phyloP scores from a whole-genome alignment of 768 basidiomycete species.

The Porpolomopsis calyptriformis region DNA sequence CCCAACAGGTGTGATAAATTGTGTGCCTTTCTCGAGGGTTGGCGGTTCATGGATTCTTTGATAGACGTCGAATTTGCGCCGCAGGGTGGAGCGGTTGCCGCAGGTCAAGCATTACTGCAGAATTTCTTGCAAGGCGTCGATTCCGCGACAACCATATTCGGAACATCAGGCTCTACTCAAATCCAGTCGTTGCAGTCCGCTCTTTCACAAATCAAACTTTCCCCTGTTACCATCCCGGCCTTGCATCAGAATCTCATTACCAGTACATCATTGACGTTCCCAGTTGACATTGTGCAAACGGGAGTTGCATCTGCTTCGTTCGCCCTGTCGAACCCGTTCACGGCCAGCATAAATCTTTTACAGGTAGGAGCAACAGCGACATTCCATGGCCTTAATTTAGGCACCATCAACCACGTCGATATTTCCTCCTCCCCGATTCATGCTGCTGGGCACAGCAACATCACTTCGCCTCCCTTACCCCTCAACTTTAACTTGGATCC shows the following conservation, averaged over 20 bases:
- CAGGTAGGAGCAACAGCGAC: constrained; percentile 42
- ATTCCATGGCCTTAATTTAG: constrained; percentile 45
- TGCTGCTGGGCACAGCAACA: constrained; percentile 45
- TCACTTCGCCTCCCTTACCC: constrained; percentile 47
- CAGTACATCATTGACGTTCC: constrained; percentile 47
- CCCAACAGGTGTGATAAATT: constrained; percentile 33
- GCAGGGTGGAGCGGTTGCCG: constrained; percentile 39
- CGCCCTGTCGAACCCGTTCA: constrained; percentile 57
- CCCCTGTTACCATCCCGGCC: constrained; percentile 55
- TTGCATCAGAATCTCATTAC: constrained; percentile 52
- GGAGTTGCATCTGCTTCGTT: constrained; percentile 51
- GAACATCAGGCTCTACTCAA: constrained; percentile 43
- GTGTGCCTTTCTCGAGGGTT: not conserved
- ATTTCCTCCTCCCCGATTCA: constrained; percentile 46
- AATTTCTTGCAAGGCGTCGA: constrained; percentile 60
- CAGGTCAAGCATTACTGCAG: constrained; percentile 48
- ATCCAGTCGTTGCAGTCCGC: constrained; percentile 53
- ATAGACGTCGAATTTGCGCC: constrained; percentile 53
- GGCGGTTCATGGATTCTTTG: not conserved
- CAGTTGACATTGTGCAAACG: constrained; percentile 48
- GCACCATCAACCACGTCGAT: constrained; percentile 47
- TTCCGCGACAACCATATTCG: constrained; percentile 44
- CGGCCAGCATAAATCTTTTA: constrained; percentile 58
- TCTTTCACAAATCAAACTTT: constrained; percentile 47
- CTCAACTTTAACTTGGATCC: constrained; percentile 59